A percentile compares a stretch with the other conserved stretches of the same genome.
Evolutionary conservation across 495 filamentous ascomycete genomes (phyloP).

Genomic region (Aspergillus cristatus): DNA sequence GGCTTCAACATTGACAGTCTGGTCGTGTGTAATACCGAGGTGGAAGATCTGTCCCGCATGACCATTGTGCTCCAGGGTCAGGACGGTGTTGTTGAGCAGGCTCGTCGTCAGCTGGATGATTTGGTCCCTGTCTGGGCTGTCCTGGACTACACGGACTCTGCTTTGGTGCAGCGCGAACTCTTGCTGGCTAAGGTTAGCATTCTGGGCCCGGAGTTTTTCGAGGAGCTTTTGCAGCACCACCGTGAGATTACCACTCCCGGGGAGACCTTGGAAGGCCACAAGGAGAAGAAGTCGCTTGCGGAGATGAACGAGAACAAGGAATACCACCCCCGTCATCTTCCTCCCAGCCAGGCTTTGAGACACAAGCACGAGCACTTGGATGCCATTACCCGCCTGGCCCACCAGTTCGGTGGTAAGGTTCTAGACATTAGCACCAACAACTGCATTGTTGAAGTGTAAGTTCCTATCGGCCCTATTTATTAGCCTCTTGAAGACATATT

Average conservation of each 20-base stretch:
- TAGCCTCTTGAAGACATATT: neutral
- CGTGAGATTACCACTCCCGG: conserved; percentile 54
- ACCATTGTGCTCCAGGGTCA: conserved; percentile 94
- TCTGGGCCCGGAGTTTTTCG: conserved; percentile 93
- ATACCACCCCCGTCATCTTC: conserved; percentile 81
- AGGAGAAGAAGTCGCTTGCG: conserved; percentile 19
- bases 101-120: conserved; percentile 89
- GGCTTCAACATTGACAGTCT: conserved; percentile 99
- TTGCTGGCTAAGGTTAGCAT: conserved; percentile 95
- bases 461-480: conserved; percentile 14
- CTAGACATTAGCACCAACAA: conserved; percentile 96
- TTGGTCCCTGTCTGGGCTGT: conserved; percentile 98
- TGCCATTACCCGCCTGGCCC: conserved; percentile 87
- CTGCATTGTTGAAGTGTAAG: conserved; percentile 95
- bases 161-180: conserved; percentile 92
- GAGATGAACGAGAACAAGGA: conserved; percentile 20
- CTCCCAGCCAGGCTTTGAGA: conserved; percentile 75
- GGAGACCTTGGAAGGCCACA: conserved; percentile 22
- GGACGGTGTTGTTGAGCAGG: conserved; percentile 96
- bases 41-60: conserved; percentile 96
- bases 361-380: conserved; percentile 96
- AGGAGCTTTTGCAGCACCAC: conserved; percentile 91
- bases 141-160: conserved; percentile 84
- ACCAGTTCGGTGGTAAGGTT: conserved; percentile 96
- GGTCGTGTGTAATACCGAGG: conserved; percentile 95